Conservation (phyloP, 2,329 filamentous ascomycete genomes). For the Polytolypa hystricis region DNA sequence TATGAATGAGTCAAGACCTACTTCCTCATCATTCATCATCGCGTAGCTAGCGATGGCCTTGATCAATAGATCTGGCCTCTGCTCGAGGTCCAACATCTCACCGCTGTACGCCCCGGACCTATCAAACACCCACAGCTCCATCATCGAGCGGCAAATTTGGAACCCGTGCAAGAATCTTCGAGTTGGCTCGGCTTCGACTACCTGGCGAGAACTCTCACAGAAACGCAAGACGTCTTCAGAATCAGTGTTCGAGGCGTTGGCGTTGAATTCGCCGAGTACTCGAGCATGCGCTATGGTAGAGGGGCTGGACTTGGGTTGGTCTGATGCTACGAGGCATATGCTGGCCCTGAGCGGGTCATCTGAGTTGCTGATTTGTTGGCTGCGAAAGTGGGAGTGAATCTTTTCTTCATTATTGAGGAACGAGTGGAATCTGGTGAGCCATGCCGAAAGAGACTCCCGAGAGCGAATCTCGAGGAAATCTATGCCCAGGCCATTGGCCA, state of each 20-base stretch:
- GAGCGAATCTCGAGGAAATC: no score
- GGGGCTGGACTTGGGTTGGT: not conserved
- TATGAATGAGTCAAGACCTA: slow-evolving; percentile 20
- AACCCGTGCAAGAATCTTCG: slow-evolving; percentile 23
- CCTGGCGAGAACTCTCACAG: slow-evolving; percentile 10
- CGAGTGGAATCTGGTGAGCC: no score
- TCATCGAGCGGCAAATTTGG: slow-evolving; percentile 14
- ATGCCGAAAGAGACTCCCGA: no score
- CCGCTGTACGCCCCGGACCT: slow-evolving; percentile 23
- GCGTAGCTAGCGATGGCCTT: slow-evolving; percentile 19
- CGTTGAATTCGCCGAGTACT: no score
- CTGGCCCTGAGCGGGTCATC: no score
- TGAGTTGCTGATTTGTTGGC: no score
- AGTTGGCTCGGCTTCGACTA: slow-evolving; percentile 21
- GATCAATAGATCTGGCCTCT: slow-evolving; percentile 20
- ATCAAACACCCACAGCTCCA: slow-evolving; percentile 26
- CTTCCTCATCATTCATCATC: slow-evolving; percentile 22
- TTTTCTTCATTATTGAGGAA: no score
- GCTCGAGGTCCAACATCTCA: slow-evolving; percentile 20
- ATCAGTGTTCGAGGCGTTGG: no score
- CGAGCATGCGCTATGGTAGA: not conserved
- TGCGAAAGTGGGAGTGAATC: no score
- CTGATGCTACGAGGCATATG: no score
- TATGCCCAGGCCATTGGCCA: no score
- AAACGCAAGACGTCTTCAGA: no score